These are phyloP conservation scores for Starmerella bacillaris DNA, from an alignment of 805 yeast species.

Conservation along the genomic window DNA sequence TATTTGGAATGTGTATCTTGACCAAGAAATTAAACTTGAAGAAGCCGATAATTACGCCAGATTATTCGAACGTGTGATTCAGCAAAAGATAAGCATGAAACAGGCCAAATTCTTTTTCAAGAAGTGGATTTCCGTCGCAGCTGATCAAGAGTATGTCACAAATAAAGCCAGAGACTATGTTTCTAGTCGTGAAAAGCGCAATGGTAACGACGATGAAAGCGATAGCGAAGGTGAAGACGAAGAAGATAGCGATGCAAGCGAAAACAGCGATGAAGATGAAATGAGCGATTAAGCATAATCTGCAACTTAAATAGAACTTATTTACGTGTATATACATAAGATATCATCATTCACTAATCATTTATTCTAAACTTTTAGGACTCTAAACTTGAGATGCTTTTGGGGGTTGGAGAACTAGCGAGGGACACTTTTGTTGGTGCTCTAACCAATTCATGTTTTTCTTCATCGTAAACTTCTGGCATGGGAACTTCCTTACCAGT, in stretches of 20 bases:
- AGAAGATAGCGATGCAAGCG: not conserved
- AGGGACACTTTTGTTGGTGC: too few relatives aligned
- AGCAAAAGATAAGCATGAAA: constrained; percentile 51
- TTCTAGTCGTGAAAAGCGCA: constrained; percentile 15
- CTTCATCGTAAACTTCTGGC: too few relatives aligned
- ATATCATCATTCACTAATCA: too few relatives aligned
- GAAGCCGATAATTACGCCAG: constrained; percentile 48
- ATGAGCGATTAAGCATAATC: too few relatives aligned
- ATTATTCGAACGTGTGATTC: constrained; percentile 63
- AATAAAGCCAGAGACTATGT: constrained; percentile 77
- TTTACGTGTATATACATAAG: too few relatives aligned
- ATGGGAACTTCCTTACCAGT: constrained; percentile 1
- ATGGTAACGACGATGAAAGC: constrained; percentile 1
- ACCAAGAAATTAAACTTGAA: constrained; percentile 68
- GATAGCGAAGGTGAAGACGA: not conserved
- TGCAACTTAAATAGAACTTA: too few relatives aligned
- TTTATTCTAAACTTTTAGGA: too few relatives aligned
- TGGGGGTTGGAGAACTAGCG: too few relatives aligned
- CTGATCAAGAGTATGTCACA: constrained; percentile 64
- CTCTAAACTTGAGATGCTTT: too few relatives aligned
- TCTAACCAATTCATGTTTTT: too few relatives aligned
- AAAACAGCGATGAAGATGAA: too few relatives aligned
- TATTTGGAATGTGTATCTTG: constrained; percentile 87
- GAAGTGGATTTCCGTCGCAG: constrained; percentile 77
- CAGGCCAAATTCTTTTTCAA: constrained; percentile 90